phyloP scores from a whole-genome alignment of 805 yeast genomes.

The Blastobotrys muscicola region DNA sequence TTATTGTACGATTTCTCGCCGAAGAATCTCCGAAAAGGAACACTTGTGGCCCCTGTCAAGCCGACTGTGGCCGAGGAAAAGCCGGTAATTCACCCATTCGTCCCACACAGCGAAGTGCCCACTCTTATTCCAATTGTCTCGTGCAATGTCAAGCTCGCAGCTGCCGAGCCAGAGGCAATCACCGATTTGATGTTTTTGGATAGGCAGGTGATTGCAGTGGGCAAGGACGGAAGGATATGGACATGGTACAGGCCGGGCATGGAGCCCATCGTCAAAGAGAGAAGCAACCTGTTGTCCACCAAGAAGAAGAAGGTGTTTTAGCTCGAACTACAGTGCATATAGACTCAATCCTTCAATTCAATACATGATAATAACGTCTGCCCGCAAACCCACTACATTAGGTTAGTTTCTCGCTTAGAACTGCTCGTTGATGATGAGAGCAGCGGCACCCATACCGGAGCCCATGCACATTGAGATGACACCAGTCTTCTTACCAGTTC shows the following conservation, averaged over 20 bases:
- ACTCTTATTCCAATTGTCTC: conserved; percentile 21
- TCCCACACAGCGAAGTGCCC: conserved; percentile 18
- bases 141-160: conserved; percentile 16
- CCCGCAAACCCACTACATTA: too few species aligned
- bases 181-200: conserved; percentile 21
- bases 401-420: too few species aligned
- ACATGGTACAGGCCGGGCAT: conserved; percentile 24
- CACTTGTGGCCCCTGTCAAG: not conserved
- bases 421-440: conserved; percentile 70
- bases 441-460: conserved; percentile 98
- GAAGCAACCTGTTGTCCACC: too few species aligned
- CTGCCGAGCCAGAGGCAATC: conserved; percentile 20
- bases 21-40: conserved; percentile 23
- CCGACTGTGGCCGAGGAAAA: not conserved
- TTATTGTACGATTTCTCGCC: conserved; percentile 49
- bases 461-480: conserved; percentile 96
- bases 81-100: conserved; percentile 19
- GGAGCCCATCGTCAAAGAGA: too few species aligned
- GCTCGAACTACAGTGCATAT: too few species aligned
- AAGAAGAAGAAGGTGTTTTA: too few species aligned
- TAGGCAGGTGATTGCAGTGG: conserved; percentile 17
- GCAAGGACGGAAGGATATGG: conserved; percentile 28
- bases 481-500: conserved; percentile 65
- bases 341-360: too few species aligned
- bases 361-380: too few species aligned